Base-by-base conservation (phyloP, 306 rosid genomes). In the Ammopiptanthus mongolicus region DNA sequence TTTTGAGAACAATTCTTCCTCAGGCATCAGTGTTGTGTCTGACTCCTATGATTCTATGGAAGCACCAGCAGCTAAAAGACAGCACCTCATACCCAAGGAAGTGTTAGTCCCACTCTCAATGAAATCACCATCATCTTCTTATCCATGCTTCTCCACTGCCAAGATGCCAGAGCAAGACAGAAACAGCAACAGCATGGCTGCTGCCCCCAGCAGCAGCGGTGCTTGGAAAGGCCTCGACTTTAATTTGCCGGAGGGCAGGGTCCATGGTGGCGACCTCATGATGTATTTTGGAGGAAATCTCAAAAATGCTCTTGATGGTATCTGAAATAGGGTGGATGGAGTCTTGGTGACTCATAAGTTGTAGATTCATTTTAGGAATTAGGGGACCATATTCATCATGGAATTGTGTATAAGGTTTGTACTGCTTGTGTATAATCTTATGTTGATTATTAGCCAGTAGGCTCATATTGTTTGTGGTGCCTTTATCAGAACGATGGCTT, bases 261-360 rank as follows among this genome's bases (percentile, higher is more conserved):
- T 93, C 42, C 98, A 92, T 3, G 96, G 96, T 9, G 98, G 98
- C 4, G 92, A 89, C 68, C 96, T 93, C 78, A 88, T 93, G 98
- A 70, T 83, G 44, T 72, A 65, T 69, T 87, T 93, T 28, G 92
- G 98, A 29, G 98, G 98, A 41, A 91, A 87, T 78, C 86, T 90
- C 71, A 86, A 82, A 64, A 93, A 90, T 59, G 90, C 92, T 50
- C 77, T 87, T 36, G 92, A 86, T 56, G 82, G 87, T 18, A 65
- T 84, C n/a, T 90, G 84, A 81, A 67, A 31, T 63, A 5, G 34
- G 14, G 22, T 2, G 67, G 50, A 65, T 9, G 47, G 51, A 51
- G 65, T 62, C 36, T 5, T 61, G 44, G 19, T 66, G 69, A 39
- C 65, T 65, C 34, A 23, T 10, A 52, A 56, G 41, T 29, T 79